Evolutionary conservation across 345 rosid species (phyloP).

Genomic region (Brassica juncea): DNA sequence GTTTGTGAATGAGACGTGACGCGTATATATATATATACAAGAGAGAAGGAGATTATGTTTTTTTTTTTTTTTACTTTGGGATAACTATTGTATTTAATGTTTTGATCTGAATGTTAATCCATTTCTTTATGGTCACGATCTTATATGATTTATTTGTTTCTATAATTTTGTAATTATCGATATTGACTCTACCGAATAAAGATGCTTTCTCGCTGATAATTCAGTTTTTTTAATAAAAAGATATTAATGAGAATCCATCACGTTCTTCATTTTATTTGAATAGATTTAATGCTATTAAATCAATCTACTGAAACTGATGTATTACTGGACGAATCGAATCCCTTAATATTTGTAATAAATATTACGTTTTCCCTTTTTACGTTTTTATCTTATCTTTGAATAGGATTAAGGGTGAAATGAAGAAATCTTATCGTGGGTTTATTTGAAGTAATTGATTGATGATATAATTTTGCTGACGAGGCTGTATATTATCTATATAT

Average conservation of each 20-base stretch:
- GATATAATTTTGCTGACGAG: conserved; percentile 1
- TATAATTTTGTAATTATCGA: background rate
- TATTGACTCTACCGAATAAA: conserved; percentile 26
- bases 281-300: background rate
- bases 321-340: conserved; percentile 4
- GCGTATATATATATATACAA: background rate
- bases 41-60: background rate
- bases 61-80: background rate
- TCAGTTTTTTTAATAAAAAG: background rate
- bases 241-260: background rate
- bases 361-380: background rate
- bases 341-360: background rate
- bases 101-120: conserved; percentile 1
- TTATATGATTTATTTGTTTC: background rate
- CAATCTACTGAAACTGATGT: background rate
- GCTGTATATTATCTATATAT: background rate
- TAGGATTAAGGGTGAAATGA: background rate
- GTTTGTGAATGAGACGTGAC: conserved; percentile 9
- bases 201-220: background rate
- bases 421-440: background rate
- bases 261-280: background rate
- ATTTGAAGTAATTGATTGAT: background rate
- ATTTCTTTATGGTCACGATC: conserved; percentile 11
- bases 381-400: background rate
- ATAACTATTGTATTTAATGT: conserved; percentile 14